Evolutionary conservation across 306 rosid genomes (phyloP).

Genomic region (Cucurbita maxima): DNA sequence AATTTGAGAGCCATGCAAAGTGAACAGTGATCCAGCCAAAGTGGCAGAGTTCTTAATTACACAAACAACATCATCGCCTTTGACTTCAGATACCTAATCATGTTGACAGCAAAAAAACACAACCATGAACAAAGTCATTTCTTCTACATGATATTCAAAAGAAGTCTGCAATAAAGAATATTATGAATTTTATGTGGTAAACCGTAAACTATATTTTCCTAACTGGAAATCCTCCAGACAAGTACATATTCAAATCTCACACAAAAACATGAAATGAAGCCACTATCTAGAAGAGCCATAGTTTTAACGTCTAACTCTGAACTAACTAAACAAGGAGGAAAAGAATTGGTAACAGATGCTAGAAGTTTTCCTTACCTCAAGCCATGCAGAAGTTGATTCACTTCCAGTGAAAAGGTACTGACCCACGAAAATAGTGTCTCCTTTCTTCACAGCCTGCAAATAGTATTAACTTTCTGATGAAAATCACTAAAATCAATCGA

Average conservation of each 20-base stretch:
- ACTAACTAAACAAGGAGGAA: too few species aligned
- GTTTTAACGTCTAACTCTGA: not conserved
- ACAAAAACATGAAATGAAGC: not conserved
- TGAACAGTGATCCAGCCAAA: constrained; percentile 78
- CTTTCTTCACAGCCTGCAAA: constrained; percentile 65
- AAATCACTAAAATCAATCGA: not conserved
- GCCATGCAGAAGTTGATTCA: constrained; percentile 98
- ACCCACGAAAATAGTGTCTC: constrained; percentile 91
- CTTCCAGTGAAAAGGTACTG: constrained; percentile 97
- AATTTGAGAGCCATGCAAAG: constrained; percentile 84
- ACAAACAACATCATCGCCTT: constrained; percentile 73
- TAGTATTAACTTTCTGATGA: not conserved
- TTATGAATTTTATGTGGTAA: constrained; percentile 1
- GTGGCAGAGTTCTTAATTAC: constrained; percentile 76
- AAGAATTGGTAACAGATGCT: not conserved
- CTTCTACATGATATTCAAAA: not conserved
- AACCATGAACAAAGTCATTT: constrained; percentile 3
- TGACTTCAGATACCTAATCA: constrained; percentile 71
- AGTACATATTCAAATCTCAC: not conserved
- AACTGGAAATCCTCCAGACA: not conserved
- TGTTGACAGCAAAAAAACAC: constrained; percentile 14
- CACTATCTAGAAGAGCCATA: not conserved
- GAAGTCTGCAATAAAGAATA: not conserved
- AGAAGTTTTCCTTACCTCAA: constrained; percentile 47
- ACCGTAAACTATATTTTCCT: not conserved